These are phyloP conservation scores for Rhizopogon vesiculosus DNA, from an alignment of 768 basidiomycete genomes.

Conservation along the genomic window DNA sequence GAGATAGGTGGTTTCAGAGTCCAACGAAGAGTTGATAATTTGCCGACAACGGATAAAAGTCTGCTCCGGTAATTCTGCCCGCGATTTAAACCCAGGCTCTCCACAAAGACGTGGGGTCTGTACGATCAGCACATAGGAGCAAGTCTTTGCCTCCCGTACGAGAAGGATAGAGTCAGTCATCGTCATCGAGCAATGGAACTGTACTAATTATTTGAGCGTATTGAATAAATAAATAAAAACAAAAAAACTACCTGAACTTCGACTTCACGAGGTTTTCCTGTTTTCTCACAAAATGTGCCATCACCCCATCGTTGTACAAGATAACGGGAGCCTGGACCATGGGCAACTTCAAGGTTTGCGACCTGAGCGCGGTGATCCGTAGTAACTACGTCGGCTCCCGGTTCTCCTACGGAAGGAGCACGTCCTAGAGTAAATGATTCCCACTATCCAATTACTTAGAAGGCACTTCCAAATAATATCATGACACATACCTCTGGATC, in stretches of 20 bases:
- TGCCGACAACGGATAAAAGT: conserved; percentile 76
- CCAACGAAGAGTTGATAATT: conserved; percentile 38
- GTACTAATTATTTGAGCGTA: conserved; percentile 7
- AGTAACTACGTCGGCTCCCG: conserved; percentile 60
- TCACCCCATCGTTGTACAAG: conserved; percentile 90
- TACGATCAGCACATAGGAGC: conserved; percentile 90
- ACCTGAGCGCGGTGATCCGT: conserved; percentile 61
- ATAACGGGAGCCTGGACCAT: conserved; percentile 79
- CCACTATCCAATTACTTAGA: conserved; percentile 42
- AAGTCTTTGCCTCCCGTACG: conserved; percentile 91
- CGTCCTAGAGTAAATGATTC: conserved; percentile 75
- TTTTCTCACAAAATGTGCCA: conserved; percentile 93
- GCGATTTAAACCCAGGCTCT: conserved; percentile 88
- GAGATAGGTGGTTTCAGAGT: conserved; percentile 21
- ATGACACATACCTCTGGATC: conserved; percentile 66
- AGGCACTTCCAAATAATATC: conserved; percentile 20
- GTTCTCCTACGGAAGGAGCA: conserved; percentile 55
- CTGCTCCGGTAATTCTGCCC: conserved; percentile 59
- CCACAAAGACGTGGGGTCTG: conserved; percentile 93
- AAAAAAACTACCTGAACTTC: conserved; percentile 79
- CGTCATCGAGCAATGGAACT: conserved; percentile 97
- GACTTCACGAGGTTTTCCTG: conserved; percentile 78
- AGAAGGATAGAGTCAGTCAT: conserved; percentile 87
- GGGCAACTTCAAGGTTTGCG: conserved; percentile 72
- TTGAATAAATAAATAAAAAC: conserved; percentile 3